A percentile compares a stretch with the other conserved stretches of the same genome.
Conservation (phyloP, 371 early-diverging fungal genomes). For the Syncephalastrum contaminatum region DNA sequence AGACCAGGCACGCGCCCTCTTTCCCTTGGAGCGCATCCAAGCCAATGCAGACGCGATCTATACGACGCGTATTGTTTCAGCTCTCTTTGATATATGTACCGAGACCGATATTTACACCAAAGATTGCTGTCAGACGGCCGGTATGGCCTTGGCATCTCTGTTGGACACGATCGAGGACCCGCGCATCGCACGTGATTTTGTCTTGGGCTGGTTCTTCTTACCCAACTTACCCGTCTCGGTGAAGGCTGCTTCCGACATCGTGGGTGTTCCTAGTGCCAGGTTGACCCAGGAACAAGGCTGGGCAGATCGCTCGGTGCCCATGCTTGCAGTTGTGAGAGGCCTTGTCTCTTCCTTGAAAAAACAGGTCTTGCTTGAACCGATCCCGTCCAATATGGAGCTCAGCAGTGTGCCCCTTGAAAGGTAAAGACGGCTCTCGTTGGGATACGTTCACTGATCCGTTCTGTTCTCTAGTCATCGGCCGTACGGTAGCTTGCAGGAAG, state of each 20-base stretch:
- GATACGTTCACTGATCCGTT: background rate
- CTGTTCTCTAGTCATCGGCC: background rate
- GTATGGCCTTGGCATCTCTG: conserved; percentile 46
- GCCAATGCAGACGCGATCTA: conserved; percentile 17
- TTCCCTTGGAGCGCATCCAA: conserved; percentile 8
- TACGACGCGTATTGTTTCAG: conserved; percentile 16
- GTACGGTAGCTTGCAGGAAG: conserved; percentile 36
- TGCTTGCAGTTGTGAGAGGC: conserved; percentile 56
- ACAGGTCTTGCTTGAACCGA: conserved; percentile 39
- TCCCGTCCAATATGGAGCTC: conserved; percentile 15
- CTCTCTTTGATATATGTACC: conserved; percentile 29
- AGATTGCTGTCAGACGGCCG: conserved; percentile 50
- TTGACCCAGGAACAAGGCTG: conserved; percentile 25
- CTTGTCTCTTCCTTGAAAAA: conserved; percentile 51
- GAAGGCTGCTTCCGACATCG: conserved; percentile 4
- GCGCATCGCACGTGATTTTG: conserved; percentile 28
- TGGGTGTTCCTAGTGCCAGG: conserved; percentile 18
- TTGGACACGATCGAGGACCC: conserved; percentile 31
- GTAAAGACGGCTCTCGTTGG: conserved; percentile 23
- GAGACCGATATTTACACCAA: conserved; percentile 33
- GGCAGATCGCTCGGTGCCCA: conserved; percentile 38
- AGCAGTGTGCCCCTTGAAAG: conserved; percentile 19
- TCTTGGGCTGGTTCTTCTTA: conserved; percentile 39
- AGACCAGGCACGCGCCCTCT: conserved; percentile 14
- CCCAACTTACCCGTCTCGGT: conserved; percentile 6